These are phyloP conservation scores for Hypoxylon trugodes DNA, from an alignment of 495 filamentous ascomycete genomes.

Conservation along the genomic window DNA sequence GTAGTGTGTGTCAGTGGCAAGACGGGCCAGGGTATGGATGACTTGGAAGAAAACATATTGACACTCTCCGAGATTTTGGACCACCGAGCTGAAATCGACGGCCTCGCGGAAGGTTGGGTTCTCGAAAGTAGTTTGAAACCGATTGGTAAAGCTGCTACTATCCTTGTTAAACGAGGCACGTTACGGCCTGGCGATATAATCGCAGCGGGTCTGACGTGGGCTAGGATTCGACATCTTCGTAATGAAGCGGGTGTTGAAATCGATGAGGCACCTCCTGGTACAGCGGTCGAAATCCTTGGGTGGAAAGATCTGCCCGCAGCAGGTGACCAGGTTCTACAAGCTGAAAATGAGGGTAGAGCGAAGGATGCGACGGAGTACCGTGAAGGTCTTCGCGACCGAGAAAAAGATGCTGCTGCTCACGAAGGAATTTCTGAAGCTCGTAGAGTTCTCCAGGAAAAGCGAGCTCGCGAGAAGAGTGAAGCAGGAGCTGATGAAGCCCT, in stretches of 20 bases:
- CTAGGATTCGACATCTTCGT: slow-evolving; percentile 78
- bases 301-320: slow-evolving; percentile 94
- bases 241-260: slow-evolving; percentile 85
- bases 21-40: slow-evolving; percentile 90
- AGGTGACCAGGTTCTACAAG: slow-evolving; percentile 87
- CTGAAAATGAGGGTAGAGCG: slow-evolving; percentile 77
- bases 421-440: slow-evolving; percentile 79
- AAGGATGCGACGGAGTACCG: slow-evolving; percentile 83
- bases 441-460: slow-evolving; percentile 66
- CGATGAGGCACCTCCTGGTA: slow-evolving; percentile 80
- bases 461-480: slow-evolving; percentile 54
- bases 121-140: slow-evolving; percentile 92
- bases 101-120: slow-evolving; percentile 90
- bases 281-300: slow-evolving; percentile 89
- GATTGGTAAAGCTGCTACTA: slow-evolving; percentile 85
- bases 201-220: slow-evolving; percentile 87
- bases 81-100: slow-evolving; percentile 78
- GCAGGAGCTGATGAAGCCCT: slow-evolving; percentile 27
- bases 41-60: slow-evolving; percentile 88
- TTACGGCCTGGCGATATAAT: slow-evolving; percentile 82
- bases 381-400: slow-evolving; percentile 57
- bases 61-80: slow-evolving; percentile 89
- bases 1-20: slow-evolving; percentile 91
- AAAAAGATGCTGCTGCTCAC: slow-evolving; percentile 65
- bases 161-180: slow-evolving; percentile 88